Conservation (phyloP, 805 yeast genomes). For the Starmerella apis region DNA sequence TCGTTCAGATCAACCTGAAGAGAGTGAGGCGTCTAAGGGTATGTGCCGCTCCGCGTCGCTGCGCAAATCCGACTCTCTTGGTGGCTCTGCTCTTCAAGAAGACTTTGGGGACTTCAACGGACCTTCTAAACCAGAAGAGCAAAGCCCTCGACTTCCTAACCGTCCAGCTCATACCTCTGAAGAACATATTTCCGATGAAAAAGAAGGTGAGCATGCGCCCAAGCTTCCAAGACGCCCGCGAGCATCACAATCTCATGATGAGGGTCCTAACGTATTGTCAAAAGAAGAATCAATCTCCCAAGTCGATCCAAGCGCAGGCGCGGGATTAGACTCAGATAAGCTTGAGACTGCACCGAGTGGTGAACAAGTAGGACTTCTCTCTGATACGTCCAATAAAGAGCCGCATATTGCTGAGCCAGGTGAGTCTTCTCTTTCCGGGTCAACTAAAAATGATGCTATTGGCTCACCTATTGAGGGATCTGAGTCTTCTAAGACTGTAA, state of each 20-base stretch:
- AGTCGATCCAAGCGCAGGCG: neutral
- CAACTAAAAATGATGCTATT: neutral
- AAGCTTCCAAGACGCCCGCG: neutral
- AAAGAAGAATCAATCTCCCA: neutral
- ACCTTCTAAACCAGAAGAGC: neutral
- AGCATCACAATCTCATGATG: neutral
- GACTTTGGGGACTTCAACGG: constrained; percentile 1
- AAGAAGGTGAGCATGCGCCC: neutral
- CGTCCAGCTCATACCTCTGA: neutral
- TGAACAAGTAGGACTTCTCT: no score
- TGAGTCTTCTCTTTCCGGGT: no score
- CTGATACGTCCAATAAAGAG: no score
- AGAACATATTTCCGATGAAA: no score
- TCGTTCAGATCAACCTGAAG: neutral
- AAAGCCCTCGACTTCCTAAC: neutral
- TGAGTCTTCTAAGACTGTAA: no score
- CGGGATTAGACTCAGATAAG: neutral
- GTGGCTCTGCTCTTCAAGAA: neutral
- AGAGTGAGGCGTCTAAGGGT: neutral
- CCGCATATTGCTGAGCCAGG: no score
- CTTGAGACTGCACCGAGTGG: no score
- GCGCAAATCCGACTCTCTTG: constrained; percentile 1
- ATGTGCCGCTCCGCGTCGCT: neutral
- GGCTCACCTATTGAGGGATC: neutral
- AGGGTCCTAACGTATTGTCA: neutral